phyloP scores from a whole-genome alignment of 2,329 filamentous ascomycete genomes.

The Xylaria sp. region DNA sequence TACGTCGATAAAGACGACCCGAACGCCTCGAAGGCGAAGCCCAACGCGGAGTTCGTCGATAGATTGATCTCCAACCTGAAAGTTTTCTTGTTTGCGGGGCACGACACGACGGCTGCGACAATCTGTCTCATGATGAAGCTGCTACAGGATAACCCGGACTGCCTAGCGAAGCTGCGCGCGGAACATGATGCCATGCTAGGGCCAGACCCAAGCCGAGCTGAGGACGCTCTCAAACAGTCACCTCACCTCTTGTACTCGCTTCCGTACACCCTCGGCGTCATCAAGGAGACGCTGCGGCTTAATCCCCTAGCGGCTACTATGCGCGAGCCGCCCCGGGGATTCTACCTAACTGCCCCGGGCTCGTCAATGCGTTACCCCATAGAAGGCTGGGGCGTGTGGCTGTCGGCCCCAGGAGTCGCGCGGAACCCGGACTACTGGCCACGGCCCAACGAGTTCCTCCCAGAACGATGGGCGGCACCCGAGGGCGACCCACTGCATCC shows the following conservation, averaged over 20 bases:
- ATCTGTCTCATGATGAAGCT: constrained; percentile 51
- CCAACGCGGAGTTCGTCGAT: constrained; percentile 44
- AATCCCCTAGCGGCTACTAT: constrained; percentile 48
- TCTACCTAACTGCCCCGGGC: constrained; percentile 41
- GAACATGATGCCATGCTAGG: constrained; percentile 54
- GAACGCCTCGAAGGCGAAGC: constrained; percentile 37
- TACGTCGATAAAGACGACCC: constrained; percentile 43
- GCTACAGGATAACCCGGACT: constrained; percentile 48
- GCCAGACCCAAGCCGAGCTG: constrained; percentile 42
- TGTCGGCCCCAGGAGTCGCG: constrained; percentile 41
- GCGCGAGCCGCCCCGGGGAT: constrained; percentile 39
- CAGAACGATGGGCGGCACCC: constrained; percentile 49
- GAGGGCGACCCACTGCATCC: constrained; percentile 47
- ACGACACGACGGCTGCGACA: constrained; percentile 53
- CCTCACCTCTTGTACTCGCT: constrained; percentile 51
- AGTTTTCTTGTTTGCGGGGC: constrained; percentile 53
- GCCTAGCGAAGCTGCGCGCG: constrained; percentile 49
- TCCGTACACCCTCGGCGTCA: constrained; percentile 52
- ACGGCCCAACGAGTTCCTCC: constrained; percentile 51
- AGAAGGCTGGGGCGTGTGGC: constrained; percentile 47
- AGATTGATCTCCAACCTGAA: constrained; percentile 52
- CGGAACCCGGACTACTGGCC: constrained; percentile 49
- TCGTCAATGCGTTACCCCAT: constrained; percentile 44
- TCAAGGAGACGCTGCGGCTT: constrained; percentile 54
- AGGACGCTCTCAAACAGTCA: constrained; percentile 33